These are phyloP conservation scores for Acorus calamus DNA, from an alignment of 106 monocot genomes.

Conservation along the genomic window DNA sequence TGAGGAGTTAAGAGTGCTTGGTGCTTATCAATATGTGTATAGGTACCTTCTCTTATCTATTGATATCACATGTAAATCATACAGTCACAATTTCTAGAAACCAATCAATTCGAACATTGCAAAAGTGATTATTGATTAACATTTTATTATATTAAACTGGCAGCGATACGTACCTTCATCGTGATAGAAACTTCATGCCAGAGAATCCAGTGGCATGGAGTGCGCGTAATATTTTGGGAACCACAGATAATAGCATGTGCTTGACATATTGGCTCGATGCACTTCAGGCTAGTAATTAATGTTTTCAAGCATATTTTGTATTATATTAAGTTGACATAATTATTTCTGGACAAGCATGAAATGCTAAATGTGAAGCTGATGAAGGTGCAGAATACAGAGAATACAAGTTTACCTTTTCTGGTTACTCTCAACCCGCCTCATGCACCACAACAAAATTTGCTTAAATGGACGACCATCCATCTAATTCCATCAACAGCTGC, in stretches of 20 bases:
- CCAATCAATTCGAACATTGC: too few species aligned
- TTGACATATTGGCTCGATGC: slow-evolving; percentile 93
- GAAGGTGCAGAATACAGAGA: slow-evolving; percentile 54
- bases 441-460: slow-evolving; percentile 34
- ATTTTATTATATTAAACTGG: not conserved
- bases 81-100: too few species aligned
- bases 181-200: slow-evolving; percentile 76
- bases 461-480: slow-evolving; percentile 77
- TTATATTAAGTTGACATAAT: too few species aligned
- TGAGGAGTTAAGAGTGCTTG: slow-evolving; percentile 75
- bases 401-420: slow-evolving; percentile 34
- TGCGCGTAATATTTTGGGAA: slow-evolving; percentile 93
- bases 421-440: slow-evolving; percentile 73
- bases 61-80: too few species aligned
- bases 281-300: slow-evolving; percentile 68
- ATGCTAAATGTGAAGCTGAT: too few species aligned
- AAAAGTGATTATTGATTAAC: too few species aligned
- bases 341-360: too few species aligned
- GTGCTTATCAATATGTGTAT: slow-evolving; percentile 72
- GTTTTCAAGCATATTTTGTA: too few species aligned
- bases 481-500: slow-evolving; percentile 85
- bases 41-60: slow-evolving; percentile 31
- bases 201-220: slow-evolving; percentile 81
- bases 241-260: slow-evolving; percentile 37
- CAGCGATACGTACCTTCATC: slow-evolving; percentile 92